Conservation (phyloP, 1,284 basidiomycete species). For the Puccinia brachypodii region DNA sequence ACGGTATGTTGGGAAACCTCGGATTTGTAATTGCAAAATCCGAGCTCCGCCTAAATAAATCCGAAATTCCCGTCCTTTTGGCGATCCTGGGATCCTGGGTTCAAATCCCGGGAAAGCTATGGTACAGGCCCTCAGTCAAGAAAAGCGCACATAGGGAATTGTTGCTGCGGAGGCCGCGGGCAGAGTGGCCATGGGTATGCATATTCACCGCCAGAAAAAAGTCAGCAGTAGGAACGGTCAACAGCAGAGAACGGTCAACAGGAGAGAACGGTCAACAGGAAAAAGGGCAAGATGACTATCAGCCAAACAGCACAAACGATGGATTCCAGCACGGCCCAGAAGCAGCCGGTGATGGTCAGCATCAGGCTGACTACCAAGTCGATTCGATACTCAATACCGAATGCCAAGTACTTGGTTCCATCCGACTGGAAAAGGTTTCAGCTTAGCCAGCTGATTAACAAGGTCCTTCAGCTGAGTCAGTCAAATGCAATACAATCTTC, state of each 20-base stretch:
- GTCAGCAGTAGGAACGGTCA: too few relatives aligned
- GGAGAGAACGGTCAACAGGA: too few relatives aligned
- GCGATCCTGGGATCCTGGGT: neutral
- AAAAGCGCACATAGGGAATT: too few relatives aligned
- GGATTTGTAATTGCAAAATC: neutral
- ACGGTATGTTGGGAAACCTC: neutral
- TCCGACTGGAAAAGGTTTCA: constrained; percentile 87
- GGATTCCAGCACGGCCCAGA: neutral
- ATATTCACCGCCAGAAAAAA: too few relatives aligned
- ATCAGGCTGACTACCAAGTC: constrained; percentile 80
- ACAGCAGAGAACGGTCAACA: too few relatives aligned
- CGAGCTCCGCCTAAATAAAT: too few relatives aligned
- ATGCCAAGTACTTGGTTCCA: constrained; percentile 92
- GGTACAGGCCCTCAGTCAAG: constrained; percentile 27
- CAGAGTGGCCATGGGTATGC: too few relatives aligned
- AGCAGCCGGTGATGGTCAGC: constrained; percentile 59
- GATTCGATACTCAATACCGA: constrained; percentile 71
- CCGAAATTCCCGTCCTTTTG: neutral
- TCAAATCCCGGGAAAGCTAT: neutral
- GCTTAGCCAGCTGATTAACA: constrained; percentile 96
- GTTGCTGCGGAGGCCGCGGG: too few relatives aligned
- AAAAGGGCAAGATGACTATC: too few relatives aligned
- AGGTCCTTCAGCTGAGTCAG: constrained; percentile 72
- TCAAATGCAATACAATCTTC: neutral
- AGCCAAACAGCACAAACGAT: neutral